Percentiles rank a stretch among this genome's conserved stretches.
Evolutionary conservation across 805 yeast genomes (phyloP).

Genomic region (Brettanomyces sp.): DNA sequence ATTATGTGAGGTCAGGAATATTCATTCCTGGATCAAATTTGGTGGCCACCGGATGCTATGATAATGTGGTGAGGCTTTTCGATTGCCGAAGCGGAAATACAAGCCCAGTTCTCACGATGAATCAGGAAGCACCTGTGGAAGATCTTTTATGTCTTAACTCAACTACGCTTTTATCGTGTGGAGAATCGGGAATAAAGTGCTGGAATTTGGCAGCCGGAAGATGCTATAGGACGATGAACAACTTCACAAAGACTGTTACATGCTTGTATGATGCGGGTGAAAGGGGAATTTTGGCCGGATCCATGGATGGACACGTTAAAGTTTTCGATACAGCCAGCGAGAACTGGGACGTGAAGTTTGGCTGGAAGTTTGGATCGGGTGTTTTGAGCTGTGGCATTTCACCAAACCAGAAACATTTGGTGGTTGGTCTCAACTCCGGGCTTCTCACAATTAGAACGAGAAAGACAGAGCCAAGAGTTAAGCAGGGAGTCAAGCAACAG

Average conservation of each 20-base stretch:
- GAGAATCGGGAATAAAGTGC: conserved; percentile 72
- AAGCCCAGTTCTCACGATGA: conserved; percentile 52
- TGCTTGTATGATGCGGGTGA: conserved; percentile 67
- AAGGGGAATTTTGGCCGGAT: conserved; percentile 82
- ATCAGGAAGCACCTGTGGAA: conserved; percentile 79
- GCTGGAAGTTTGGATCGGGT: conserved; percentile 96
- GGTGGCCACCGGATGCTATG: conserved; percentile 90
- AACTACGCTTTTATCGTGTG: conserved; percentile 70
- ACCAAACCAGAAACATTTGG: conserved; percentile 81
- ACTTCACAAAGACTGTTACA: conserved; percentile 91
- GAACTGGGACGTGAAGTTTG: conserved; percentile 84
- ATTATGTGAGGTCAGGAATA: conserved; percentile 76
- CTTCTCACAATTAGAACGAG: conserved; percentile 82
- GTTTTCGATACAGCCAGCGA: conserved; percentile 70
- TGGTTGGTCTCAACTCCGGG: conserved; percentile 87
- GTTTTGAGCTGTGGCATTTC: conserved; percentile 85
- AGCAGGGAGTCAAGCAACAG: conserved; percentile 34
- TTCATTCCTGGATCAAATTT: conserved; percentile 64
- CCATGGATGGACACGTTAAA: conserved; percentile 95
- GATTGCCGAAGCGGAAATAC: conserved; percentile 55
- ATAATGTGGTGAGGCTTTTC: conserved; percentile 73
- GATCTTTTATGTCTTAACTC: conserved; percentile 66
- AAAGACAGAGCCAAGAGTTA: conserved; percentile 52
- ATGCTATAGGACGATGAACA: conserved; percentile 58
- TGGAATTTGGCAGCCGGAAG: conserved; percentile 89